Evolutionary conservation across 2,329 filamentous ascomycete genomes (phyloP).

Genomic region (Rhinocladiella mackenziei): DNA sequence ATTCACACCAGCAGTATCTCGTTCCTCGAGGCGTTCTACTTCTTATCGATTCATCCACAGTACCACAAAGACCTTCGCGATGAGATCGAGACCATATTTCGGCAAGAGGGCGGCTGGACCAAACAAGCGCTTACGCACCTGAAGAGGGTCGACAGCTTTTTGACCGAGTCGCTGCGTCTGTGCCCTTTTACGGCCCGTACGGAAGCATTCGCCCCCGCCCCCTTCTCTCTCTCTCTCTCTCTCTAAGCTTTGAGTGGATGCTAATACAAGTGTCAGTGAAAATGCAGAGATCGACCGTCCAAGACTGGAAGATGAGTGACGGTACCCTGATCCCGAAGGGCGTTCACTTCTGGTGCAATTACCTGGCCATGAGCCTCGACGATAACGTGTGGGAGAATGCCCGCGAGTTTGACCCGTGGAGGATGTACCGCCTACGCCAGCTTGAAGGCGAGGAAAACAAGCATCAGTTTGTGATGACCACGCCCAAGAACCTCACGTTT

Average conservation of each 20-base stretch:
- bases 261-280: neutral
- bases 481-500: conserved; percentile 34
- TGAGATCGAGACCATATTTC: conserved; percentile 46
- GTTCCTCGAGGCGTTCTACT: conserved; percentile 43
- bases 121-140: conserved; percentile 35
- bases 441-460: conserved; percentile 33
- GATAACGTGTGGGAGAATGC: conserved; percentile 7
- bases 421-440: conserved; percentile 35
- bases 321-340: neutral
- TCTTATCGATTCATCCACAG: conserved; percentile 50
- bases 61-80: conserved; percentile 50
- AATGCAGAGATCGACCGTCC: neutral
- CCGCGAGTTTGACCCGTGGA: conserved; percentile 31
- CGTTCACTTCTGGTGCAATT: neutral
- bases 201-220: too few species aligned
- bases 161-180: conserved; percentile 32
- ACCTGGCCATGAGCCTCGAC: conserved; percentile 13
- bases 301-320: neutral
- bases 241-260: neutral
- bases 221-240: too few species aligned
- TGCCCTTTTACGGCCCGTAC: conserved; percentile 2
- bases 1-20: conserved; percentile 3
- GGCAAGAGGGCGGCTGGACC: conserved; percentile 38
- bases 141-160: conserved; percentile 36
- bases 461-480: conserved; percentile 34